phyloP scores from a whole-genome alignment of 139 green algal species.

The Haematococcus sp. region DNA sequence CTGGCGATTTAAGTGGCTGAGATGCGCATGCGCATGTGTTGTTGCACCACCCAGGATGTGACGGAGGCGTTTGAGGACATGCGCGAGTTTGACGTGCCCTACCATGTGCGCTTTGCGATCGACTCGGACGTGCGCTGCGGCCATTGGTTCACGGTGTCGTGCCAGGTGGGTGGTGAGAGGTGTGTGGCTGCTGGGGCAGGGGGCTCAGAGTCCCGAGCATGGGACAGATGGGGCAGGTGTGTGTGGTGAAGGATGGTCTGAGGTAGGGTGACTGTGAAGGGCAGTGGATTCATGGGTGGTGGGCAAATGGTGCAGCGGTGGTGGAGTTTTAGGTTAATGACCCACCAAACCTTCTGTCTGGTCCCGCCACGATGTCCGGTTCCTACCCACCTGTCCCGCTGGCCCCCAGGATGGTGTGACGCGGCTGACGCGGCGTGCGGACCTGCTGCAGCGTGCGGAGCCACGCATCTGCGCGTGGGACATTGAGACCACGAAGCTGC shows the following conservation, averaged over 20 bases:
- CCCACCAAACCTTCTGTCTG: too few relatives aligned
- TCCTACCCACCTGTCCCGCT: not conserved
- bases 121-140: constrained; percentile 85
- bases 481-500: constrained; percentile 99
- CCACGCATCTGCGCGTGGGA: constrained; percentile 94
- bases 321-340: not conserved
- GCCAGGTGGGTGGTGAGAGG: constrained; percentile 31
- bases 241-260: not conserved
- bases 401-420: constrained; percentile 50
- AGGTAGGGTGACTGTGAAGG: not conserved
- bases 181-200: too few relatives aligned
- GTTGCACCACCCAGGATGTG: constrained; percentile 55
- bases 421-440: constrained; percentile 53
- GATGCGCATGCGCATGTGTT: not conserved
- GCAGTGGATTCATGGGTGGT: too few relatives aligned
- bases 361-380: not conserved
- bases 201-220: too few relatives aligned
- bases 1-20: too few relatives aligned
- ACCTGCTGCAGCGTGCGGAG: constrained; percentile 84
- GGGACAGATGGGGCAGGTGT: not conserved
- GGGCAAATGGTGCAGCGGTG: not conserved
- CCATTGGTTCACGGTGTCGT: constrained; percentile 84
- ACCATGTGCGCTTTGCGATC: constrained; percentile 93
- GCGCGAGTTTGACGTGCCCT: constrained; percentile 96
- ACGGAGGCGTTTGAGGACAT: constrained; percentile 81